These are phyloP conservation scores for Ophiostoma tasmaniense DNA, from an alignment of 2,329 filamentous ascomycete species.

Conservation along the genomic window DNA sequence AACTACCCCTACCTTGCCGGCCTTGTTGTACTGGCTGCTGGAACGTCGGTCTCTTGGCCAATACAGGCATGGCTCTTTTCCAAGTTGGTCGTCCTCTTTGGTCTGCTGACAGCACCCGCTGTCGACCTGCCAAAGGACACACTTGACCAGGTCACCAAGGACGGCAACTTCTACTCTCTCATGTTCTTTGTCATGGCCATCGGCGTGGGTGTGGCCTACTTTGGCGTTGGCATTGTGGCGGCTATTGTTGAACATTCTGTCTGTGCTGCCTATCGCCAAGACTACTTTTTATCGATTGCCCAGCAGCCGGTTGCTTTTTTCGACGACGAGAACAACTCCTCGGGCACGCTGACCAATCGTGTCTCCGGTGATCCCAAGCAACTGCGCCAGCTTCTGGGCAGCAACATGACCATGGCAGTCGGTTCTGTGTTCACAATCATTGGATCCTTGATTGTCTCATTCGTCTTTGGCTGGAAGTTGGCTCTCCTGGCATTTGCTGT, in stretches of 20 bases:
- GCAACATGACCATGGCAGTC: constrained; percentile 54
- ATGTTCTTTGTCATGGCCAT: constrained; percentile 55
- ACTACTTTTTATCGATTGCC: constrained; percentile 52
- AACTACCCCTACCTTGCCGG: background rate
- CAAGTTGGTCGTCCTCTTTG: constrained; percentile 33
- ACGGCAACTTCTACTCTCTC: constrained; percentile 49
- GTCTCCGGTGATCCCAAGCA: constrained; percentile 49
- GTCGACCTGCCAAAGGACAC: background rate
- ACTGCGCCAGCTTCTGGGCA: constrained; percentile 52
- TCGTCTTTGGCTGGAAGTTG: constrained; percentile 69
- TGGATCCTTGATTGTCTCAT: constrained; percentile 57
- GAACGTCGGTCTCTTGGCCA: background rate
- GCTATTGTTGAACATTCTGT: constrained; percentile 35
- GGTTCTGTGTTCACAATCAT: constrained; percentile 57
- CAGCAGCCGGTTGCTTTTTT: constrained; percentile 53
- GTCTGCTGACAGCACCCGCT: background rate
- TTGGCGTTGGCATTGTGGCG: constrained; percentile 38
- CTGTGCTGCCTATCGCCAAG: constrained; percentile 45
- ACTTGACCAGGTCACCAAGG: background rate
- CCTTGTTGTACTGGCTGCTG: background rate
- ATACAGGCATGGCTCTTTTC: constrained; percentile 42
- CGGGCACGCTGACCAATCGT: constrained; percentile 50
- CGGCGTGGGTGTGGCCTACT: constrained; percentile 46
- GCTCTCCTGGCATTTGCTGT: constrained; percentile 46
- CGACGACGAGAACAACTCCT: constrained; percentile 49